Evolutionary conservation across 2,329 filamentous ascomycete species (phyloP), one percentile per base, ranked within the genome.

Genomic region (Sclerotinia borealis): DNA sequence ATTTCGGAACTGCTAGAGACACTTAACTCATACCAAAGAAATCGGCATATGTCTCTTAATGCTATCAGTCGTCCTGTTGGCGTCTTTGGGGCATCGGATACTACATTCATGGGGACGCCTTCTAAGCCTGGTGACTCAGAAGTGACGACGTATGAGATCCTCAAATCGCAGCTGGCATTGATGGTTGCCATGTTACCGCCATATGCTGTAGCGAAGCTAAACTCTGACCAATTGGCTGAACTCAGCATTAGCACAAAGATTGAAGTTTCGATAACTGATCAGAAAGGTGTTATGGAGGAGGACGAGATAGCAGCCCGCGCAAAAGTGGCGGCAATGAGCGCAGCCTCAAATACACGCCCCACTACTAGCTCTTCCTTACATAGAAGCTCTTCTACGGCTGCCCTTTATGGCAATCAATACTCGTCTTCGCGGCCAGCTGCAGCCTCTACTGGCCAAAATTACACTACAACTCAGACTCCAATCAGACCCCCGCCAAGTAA

Each of bases 1-100:
- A 88, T 92, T 39, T 90, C 88, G 1, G 89, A 92, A 71, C 79
- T 92, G 68, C 84, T 93, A 59, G 85, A 92, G 73, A 92, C 89
- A 1, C 79, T 93, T 11, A 81, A 89, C 25, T 93, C 90, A 0
- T 88, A 91, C 73, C 90, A 93, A 76, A 85, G 89, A 67, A 92
- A 91, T 73, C 88, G 90, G 65, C 90, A 92, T 70, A 81, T 89
- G 50, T 85, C 85, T 2, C 76, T 92, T 27, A 87, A 79, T 63
- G 86, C 85, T 63, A 83, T 87, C 69, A 84, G 81, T 68, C 80
- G 84, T 22, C 83, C 83, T 67, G 81, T 81, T 3, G 81, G 83
- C 58, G 84, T 88, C 64, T 85, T 87, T 4, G 88, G 89, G 77
- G 81, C 89, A 10, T 81, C 85, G 13, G 85, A 87, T 52, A 77